Percentiles rank a stretch among this genome's conserved stretches.
Conservation (phyloP, 306 rosid genomes). For the Argentina anserina region DNA sequence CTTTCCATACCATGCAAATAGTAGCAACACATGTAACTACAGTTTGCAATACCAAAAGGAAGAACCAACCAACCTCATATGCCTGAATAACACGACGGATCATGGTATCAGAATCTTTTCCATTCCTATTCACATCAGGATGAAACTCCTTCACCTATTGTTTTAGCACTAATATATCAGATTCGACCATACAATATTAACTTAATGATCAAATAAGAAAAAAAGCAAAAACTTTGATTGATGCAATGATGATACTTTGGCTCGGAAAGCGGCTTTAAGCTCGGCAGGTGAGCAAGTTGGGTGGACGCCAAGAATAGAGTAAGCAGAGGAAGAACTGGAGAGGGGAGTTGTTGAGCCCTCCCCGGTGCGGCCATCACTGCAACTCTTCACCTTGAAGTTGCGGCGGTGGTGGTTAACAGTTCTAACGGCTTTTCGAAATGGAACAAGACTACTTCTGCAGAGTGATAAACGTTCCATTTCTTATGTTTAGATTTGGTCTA, state of each 20-base stretch:
- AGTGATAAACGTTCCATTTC: constrained; percentile 35
- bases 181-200: neutral
- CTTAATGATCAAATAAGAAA: neutral
- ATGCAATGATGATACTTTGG: constrained; percentile 39
- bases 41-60: neutral
- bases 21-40: neutral
- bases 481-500: neutral
- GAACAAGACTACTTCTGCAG: constrained; percentile 22
- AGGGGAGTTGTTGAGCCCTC: constrained; percentile 45
- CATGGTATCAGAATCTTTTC: constrained; percentile 49
- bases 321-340: constrained; percentile 49
- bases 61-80: constrained; percentile 46
- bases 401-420: constrained; percentile 1
- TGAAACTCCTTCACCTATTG: constrained; percentile 83
- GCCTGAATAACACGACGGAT: constrained; percentile 89
- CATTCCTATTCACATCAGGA: constrained; percentile 64
- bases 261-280: constrained; percentile 83
- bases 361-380: constrained; percentile 24
- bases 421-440: constrained; percentile 33
- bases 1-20: neutral
- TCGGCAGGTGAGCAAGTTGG: constrained; percentile 55
- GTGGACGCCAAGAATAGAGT: constrained; percentile 57
- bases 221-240: neutral
- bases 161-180: neutral
- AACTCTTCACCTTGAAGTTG: constrained; percentile 24